Percentiles rank a stretch among this genome's conserved stretches.
These are phyloP conservation scores for Kokia cookei DNA, from an alignment of 441 rosid genomes.

Conservation along the genomic window DNA sequence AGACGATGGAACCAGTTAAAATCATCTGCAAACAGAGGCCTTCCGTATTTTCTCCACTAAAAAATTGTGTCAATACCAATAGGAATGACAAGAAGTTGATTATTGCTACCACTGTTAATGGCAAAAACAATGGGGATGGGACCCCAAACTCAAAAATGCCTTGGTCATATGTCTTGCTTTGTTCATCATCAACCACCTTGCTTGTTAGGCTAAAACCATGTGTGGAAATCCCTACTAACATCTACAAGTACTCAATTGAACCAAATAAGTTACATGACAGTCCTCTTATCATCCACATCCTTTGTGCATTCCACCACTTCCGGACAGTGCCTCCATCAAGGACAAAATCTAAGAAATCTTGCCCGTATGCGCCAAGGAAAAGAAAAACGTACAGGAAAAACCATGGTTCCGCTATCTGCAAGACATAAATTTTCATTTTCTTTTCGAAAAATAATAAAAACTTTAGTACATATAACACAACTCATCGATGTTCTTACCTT, in stretches of 20 bases:
- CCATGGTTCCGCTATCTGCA: slow-evolving; percentile 50
- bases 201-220: slow-evolving; percentile 38
- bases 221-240: slow-evolving; percentile 27
- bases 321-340: slow-evolving; percentile 31
- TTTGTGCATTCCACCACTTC: slow-evolving; percentile 73
- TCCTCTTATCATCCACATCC: slow-evolving; percentile 54
- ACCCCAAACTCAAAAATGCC: slow-evolving; percentile 48
- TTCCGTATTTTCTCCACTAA: slow-evolving; percentile 5
- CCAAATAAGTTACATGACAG: slow-evolving; percentile 27
- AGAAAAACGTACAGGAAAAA: slow-evolving; percentile 47
- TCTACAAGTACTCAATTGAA: slow-evolving; percentile 25
- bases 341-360: slow-evolving; percentile 38
- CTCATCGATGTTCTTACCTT: slow-evolving; percentile 24
- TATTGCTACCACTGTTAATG: slow-evolving; percentile 28
- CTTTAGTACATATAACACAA: not conserved
- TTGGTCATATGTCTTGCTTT: slow-evolving; percentile 35
- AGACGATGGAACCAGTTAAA: slow-evolving; percentile 25
- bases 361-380: slow-evolving; percentile 49
- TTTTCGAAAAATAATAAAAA: not conserved
- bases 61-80: slow-evolving; percentile 9
- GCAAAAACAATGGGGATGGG: slow-evolving; percentile 38
- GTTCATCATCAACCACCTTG: slow-evolving; percentile 43
- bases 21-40: slow-evolving; percentile 21
- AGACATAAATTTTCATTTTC: not conserved
- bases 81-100: slow-evolving; percentile 30